Percentiles rank a stretch among this genome's conserved stretches.
phyloP scores from a whole-genome alignment of 768 basidiomycete species.

The Boletus rex-veris region DNA sequence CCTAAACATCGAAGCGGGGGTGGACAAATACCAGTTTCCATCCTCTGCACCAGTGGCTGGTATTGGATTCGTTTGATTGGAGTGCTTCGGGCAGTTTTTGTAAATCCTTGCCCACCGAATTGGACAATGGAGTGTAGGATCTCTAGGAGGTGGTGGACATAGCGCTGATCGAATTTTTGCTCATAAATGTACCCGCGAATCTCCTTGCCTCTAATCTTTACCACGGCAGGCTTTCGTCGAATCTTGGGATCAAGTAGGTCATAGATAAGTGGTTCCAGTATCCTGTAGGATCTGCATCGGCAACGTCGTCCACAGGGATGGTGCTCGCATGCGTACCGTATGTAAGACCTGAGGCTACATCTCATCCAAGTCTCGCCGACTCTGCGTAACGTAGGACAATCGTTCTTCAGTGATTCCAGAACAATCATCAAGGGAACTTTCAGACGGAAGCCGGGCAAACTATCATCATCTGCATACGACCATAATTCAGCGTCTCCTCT shows the following conservation, averaged over 20 bases:
- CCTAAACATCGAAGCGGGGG: background rate
- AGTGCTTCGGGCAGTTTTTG: constrained; percentile 66
- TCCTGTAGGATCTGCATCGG: constrained; percentile 40
- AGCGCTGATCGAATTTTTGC: constrained; percentile 72
- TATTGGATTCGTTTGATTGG: constrained; percentile 64
- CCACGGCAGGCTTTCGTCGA: constrained; percentile 44
- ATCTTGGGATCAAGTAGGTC: constrained; percentile 73
- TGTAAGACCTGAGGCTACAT: constrained; percentile 85
- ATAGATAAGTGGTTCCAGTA: constrained; percentile 83
- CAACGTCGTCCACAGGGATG: background rate
- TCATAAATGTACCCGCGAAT: constrained; percentile 68
- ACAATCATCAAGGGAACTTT: constrained; percentile 86
- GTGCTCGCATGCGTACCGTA: constrained; percentile 51
- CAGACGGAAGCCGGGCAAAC: constrained; percentile 78
- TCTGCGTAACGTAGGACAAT: constrained; percentile 69
- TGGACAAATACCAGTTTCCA: constrained; percentile 50
- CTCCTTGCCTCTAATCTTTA: constrained; percentile 61
- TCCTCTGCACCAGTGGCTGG: constrained; percentile 55
- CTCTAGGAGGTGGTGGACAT: constrained; percentile 71
- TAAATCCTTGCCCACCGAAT: constrained; percentile 88
- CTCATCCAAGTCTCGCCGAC: constrained; percentile 98
- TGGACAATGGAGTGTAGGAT: constrained; percentile 71
- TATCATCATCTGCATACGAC: constrained; percentile 60
- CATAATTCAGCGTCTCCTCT: constrained; percentile 4
- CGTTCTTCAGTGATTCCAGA: constrained; percentile 74